Percentiles rank a stretch among this genome's conserved stretches.
These are phyloP conservation scores for Fusarium sambucinum DNA, from an alignment of 2,329 filamentous ascomycete species.

Conservation along the genomic window DNA sequence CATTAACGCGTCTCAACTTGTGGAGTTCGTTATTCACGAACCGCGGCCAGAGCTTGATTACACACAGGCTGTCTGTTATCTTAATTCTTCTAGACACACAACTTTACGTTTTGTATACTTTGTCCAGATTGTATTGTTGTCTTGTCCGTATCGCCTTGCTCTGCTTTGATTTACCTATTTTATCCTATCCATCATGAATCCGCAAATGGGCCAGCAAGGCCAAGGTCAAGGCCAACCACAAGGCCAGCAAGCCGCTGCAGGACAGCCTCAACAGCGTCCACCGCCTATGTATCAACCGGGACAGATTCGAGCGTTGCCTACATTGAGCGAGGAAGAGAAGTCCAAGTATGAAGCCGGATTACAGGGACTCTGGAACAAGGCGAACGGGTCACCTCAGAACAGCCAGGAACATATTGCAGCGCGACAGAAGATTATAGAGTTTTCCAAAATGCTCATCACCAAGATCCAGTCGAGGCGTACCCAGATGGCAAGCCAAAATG, in stretches of 20 bases:
- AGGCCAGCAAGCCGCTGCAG: slow-evolving; percentile 43
- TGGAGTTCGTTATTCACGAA: slow-evolving; percentile 26
- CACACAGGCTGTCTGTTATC: slow-evolving; percentile 15
- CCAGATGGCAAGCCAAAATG: slow-evolving; percentile 49
- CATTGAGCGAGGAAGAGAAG: slow-evolving; percentile 67
- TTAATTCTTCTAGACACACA: not conserved
- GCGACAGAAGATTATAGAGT: slow-evolving; percentile 69
- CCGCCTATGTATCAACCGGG: slow-evolving; percentile 63
- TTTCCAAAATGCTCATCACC: slow-evolving; percentile 67
- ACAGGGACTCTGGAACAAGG: slow-evolving; percentile 64
- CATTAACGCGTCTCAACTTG: slow-evolving; percentile 19
- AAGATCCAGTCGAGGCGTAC: slow-evolving; percentile 62
- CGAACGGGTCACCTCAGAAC: slow-evolving; percentile 61
- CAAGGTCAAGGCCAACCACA: slow-evolving; percentile 43
- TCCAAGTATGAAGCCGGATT: slow-evolving; percentile 70
- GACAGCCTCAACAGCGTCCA: slow-evolving; percentile 44
- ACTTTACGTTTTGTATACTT: not conserved
- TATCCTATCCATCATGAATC: slow-evolving; percentile 39
- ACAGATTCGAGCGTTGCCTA: slow-evolving; percentile 63
- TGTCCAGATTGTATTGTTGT: not conserved
- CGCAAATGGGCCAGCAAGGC: slow-evolving; percentile 46
- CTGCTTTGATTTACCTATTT: not conserved
- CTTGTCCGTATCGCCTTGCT: not conserved
- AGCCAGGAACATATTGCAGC: slow-evolving; percentile 64
- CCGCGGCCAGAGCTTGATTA: slow-evolving; percentile 19